Conservation (phyloP, 176 grass and related monocot species). For the Lolium perenne region DNA sequence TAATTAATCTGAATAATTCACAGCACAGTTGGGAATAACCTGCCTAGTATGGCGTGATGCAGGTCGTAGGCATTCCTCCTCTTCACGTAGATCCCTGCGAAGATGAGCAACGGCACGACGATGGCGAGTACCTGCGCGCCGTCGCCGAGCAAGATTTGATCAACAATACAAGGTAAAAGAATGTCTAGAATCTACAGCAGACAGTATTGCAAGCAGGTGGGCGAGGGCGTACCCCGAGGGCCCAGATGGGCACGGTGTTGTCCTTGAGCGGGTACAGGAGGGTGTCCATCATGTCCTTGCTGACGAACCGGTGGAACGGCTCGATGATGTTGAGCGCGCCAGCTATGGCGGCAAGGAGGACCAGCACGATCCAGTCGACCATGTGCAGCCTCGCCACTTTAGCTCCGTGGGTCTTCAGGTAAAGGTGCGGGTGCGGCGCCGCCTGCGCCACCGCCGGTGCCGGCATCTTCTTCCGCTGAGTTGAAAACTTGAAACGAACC, state of each 20-base stretch:
- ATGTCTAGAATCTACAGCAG: not conserved
- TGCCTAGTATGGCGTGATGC: conserved; percentile 60
- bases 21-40: not conserved
- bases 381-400: conserved; percentile 52
- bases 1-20: not conserved
- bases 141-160: not conserved
- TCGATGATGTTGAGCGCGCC: conserved; percentile 62
- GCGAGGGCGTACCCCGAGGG: conserved; percentile 59
- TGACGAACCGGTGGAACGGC: conserved; percentile 83
- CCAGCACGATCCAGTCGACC: conserved; percentile 67
- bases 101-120: conserved; percentile 40
- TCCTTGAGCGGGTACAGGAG: conserved; percentile 73
- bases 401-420: conserved; percentile 43
- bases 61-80: conserved; percentile 56
- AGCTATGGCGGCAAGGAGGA: conserved; percentile 45
- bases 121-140: conserved; percentile 31
- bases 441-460: not conserved
- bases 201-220: not conserved
- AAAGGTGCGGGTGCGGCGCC: conserved; percentile 27
- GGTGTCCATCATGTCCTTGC: conserved; percentile 60
- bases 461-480: conserved; percentile 24
- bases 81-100: conserved; percentile 49
- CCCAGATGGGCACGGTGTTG: conserved; percentile 85
- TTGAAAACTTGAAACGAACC: no score
- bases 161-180: not conserved